These are phyloP conservation scores for Nemania bipapillata DNA, from an alignment of 2,329 filamentous ascomycete genomes.

Conservation along the genomic window DNA sequence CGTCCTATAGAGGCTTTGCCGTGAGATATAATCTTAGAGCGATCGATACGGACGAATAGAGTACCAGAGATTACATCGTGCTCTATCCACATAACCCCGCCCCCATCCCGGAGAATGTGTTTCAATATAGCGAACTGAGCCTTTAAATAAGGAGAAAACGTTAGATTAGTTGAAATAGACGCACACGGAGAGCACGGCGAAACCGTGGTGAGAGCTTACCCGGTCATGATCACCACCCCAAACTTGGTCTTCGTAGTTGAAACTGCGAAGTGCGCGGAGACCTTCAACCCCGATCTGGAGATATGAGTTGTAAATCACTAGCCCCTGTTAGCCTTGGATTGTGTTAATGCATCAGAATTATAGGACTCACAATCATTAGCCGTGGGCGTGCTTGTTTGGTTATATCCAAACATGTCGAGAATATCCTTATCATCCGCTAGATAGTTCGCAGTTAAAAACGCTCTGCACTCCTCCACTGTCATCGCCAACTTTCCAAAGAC, in stretches of 20 bases:
- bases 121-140: not conserved
- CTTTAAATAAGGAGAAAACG: no score
- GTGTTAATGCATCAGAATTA: no score
- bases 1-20: constrained; percentile 64
- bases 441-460: constrained; percentile 50
- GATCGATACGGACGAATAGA: constrained; percentile 55
- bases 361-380: not conserved
- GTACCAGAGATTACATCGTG: not conserved
- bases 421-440: constrained; percentile 57
- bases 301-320: not conserved
- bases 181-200: no score
- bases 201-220: not conserved
- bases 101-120: not conserved
- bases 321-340: no score
- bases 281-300: not conserved
- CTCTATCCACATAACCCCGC: not conserved
- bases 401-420: constrained; percentile 69
- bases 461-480: constrained; percentile 68
- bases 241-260: not conserved
- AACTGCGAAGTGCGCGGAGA: not conserved
- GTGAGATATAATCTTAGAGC: constrained; percentile 61
- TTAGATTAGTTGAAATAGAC: no score
- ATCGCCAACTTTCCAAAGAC: constrained; percentile 69
- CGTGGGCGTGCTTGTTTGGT: not conserved
- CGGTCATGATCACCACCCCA: not conserved